Percentiles rank a stretch among this genome's conserved stretches.
phyloP scores from a whole-genome alignment of 2,329 filamentous ascomycete genomes.

The Sclerotinia borealis region DNA sequence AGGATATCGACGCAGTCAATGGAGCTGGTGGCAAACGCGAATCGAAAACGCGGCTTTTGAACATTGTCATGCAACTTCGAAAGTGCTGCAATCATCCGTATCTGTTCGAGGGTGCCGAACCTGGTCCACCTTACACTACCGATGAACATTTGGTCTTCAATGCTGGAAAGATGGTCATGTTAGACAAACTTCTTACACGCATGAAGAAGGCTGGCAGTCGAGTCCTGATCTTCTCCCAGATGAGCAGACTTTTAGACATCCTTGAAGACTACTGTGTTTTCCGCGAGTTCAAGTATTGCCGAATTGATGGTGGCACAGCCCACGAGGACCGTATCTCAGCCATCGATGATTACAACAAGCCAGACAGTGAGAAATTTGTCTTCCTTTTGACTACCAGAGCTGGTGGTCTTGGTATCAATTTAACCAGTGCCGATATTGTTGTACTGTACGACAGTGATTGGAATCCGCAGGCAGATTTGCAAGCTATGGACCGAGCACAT shows the following conservation, averaged over 20 bases:
- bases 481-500: slow-evolving; percentile 98
- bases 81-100: slow-evolving; percentile 99
- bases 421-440: slow-evolving; percentile 92
- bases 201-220: slow-evolving; percentile 83
- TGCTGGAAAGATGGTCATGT: slow-evolving; percentile 92
- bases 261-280: slow-evolving; percentile 98
- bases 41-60: slow-evolving; percentile 92
- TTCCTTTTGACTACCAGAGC: slow-evolving; percentile 94
- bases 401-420: slow-evolving; percentile 92
- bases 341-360: slow-evolving; percentile 98
- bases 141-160: slow-evolving; percentile 94
- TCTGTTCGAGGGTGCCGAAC: slow-evolving; percentile 94
- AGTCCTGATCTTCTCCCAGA: slow-evolving; percentile 98
- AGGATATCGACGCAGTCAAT: slow-evolving; percentile 98
- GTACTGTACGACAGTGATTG: slow-evolving; percentile 96
- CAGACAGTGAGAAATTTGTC: slow-evolving; percentile 90
- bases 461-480: slow-evolving; percentile 97
- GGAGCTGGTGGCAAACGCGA: slow-evolving; percentile 93
- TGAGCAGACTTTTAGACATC: slow-evolving; percentile 95
- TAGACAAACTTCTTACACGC: slow-evolving; percentile 83
- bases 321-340: slow-evolving; percentile 96
- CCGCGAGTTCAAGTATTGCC: slow-evolving; percentile 89
- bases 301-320: slow-evolving; percentile 93
- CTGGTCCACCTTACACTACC: slow-evolving; percentile 94
- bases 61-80: slow-evolving; percentile 98